Evolutionary conservation across 1,284 basidiomycete species (phyloP).

Genomic region (Coniophora puteana): DNA sequence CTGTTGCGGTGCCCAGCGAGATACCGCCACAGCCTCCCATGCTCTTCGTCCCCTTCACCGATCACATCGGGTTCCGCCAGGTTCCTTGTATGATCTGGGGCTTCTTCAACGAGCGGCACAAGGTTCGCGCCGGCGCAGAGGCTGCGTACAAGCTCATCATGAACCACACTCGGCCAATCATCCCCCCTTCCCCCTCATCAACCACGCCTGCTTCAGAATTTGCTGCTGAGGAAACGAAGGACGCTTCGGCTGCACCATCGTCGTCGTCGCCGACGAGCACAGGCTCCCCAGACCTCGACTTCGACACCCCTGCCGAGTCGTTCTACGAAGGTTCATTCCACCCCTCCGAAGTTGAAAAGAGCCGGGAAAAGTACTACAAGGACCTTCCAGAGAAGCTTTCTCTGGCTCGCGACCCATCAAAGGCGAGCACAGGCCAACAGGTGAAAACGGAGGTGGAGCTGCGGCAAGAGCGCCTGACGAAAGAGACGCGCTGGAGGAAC

Average conservation of each 20-base stretch:
- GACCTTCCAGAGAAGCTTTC: constrained; percentile 67
- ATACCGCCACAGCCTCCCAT: constrained; percentile 83
- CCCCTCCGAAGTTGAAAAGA: constrained; percentile 61
- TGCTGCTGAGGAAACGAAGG: neutral
- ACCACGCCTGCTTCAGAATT: constrained; percentile 5
- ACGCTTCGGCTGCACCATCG: no score
- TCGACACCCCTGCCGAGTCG: constrained; percentile 64
- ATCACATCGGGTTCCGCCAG: constrained; percentile 83
- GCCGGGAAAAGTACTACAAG: constrained; percentile 77
- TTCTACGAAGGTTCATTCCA: constrained; percentile 68
- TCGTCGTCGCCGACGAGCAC: neutral
- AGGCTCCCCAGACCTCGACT: constrained; percentile 59
- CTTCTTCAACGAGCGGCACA: constrained; percentile 89
- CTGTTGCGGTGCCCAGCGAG: constrained; percentile 34
- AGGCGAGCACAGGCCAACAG: constrained; percentile 80
- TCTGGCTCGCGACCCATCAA: constrained; percentile 73
- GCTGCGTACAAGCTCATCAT: constrained; percentile 77
- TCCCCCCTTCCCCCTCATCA: constrained; percentile 14
- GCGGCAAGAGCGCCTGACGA: constrained; percentile 77
- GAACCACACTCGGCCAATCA: constrained; percentile 62
- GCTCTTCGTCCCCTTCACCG: constrained; percentile 84
- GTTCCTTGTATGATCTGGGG: constrained; percentile 89
- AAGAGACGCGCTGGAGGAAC: constrained; percentile 81
- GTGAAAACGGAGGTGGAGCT: constrained; percentile 86
- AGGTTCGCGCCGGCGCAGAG: constrained; percentile 77